Evolutionary conservation across 257 asterid genomes (phyloP).

Genomic region (Nicotiana obtusifolia): DNA sequence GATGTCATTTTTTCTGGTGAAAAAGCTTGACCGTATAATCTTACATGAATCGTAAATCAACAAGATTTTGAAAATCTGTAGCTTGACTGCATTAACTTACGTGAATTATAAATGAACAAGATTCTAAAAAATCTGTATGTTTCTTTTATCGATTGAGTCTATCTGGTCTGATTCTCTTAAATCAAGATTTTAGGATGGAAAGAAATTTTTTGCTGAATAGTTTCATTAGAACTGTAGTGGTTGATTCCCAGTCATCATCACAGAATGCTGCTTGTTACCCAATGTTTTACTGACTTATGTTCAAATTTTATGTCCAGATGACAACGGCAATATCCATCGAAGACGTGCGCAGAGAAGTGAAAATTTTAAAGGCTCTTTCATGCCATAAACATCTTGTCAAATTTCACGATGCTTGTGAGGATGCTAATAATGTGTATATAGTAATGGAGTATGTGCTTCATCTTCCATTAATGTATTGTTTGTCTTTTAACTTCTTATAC

Average conservation of each 20-base stretch:
- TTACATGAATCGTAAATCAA: background rate
- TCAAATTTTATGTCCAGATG: constrained; percentile 58
- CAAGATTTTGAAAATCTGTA: background rate
- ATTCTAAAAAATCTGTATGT: background rate
- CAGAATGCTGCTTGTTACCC: background rate
- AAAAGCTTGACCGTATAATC: background rate
- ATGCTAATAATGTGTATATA: constrained; percentile 80
- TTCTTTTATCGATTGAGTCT: background rate
- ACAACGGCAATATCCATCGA: constrained; percentile 88
- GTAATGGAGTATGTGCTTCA: constrained; percentile 83
- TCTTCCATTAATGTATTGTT: constrained; percentile 9
- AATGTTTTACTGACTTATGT: background rate
- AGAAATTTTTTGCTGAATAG: background rate
- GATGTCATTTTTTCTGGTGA: background rate
- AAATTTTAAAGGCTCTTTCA: constrained; percentile 83
- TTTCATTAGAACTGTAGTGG: background rate
- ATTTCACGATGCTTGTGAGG: constrained; percentile 93
- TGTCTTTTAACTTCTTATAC: background rate
- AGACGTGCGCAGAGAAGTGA: constrained; percentile 96
- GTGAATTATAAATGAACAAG: background rate
- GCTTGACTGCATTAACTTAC: background rate
- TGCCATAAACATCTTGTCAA: constrained; percentile 88
- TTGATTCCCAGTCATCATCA: background rate
- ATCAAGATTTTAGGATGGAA: background rate
- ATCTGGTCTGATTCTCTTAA: background rate